These are phyloP conservation scores for Pseudohyphozyma bogoriensis DNA, from an alignment of 768 basidiomycete genomes.

Conservation along the genomic window DNA sequence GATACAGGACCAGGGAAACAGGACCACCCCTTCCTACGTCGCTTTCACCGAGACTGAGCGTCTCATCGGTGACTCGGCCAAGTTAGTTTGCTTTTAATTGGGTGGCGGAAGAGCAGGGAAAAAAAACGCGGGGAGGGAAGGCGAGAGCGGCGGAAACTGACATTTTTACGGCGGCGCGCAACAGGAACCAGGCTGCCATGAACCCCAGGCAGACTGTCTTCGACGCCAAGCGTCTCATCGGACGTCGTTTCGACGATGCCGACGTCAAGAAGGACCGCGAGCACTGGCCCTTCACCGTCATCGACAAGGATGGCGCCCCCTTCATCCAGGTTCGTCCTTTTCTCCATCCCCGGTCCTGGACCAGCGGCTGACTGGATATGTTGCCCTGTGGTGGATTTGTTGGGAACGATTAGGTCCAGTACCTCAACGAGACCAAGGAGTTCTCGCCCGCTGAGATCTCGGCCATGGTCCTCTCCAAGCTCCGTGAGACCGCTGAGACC, in stretches of 20 bases:
- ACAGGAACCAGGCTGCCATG: slow-evolving; percentile 95
- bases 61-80: slow-evolving; percentile 96
- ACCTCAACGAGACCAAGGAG: slow-evolving; percentile 86
- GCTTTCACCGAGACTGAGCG: slow-evolving; percentile 85
- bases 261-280: slow-evolving; percentile 88
- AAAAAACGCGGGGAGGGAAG: not conserved
- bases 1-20: slow-evolving; percentile 89
- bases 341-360: not conserved
- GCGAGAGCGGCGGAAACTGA: not conserved
- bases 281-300: slow-evolving; percentile 91
- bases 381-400: not conserved
- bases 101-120: not conserved
- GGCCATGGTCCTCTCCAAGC: slow-evolving; percentile 98
- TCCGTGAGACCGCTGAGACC: slow-evolving; percentile 99
- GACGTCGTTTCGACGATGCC: slow-evolving; percentile 89
- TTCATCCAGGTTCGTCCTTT: slow-evolving; percentile 51
- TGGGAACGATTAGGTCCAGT: slow-evolving; percentile 51
- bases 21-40: slow-evolving; percentile 98
- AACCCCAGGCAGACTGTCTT: slow-evolving; percentile 99
- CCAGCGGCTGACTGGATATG: not conserved
- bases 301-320: slow-evolving; percentile 94
- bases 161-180: not conserved
- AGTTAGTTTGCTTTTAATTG: slow-evolving; percentile 37
- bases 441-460: slow-evolving; percentile 99
- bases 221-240: slow-evolving; percentile 97